Evolutionary conservation across 495 filamentous ascomycete species (phyloP).

Genomic region (Aspergillus mulundensis): DNA sequence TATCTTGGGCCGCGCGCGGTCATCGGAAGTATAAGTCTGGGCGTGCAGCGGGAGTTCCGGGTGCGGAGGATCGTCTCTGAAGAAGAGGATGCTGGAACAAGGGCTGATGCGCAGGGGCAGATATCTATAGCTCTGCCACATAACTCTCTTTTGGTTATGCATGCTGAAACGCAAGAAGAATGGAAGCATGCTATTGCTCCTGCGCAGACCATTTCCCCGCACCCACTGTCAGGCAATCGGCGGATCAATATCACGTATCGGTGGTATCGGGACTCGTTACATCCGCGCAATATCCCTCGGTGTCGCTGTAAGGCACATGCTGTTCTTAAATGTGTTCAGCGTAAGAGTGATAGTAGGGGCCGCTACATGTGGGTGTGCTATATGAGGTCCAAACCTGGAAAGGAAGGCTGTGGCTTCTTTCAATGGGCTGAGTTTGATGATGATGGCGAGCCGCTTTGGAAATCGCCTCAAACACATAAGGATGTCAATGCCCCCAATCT

Average conservation of each 20-base stretch:
- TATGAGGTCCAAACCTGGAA: constrained; percentile 68
- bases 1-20: constrained; percentile 85
- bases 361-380: constrained; percentile 96
- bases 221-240: constrained; percentile 72
- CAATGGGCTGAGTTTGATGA: constrained; percentile 88
- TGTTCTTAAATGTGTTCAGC: constrained; percentile 75
- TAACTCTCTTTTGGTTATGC: constrained; percentile 91
- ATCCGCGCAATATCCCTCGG: constrained; percentile 57
- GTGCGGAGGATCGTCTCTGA: constrained; percentile 68
- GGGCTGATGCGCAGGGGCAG: constrained; percentile 67
- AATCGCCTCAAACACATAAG: background rate
- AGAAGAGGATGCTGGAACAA: constrained; percentile 26
- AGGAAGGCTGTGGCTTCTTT: constrained; percentile 76
- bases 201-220: constrained; percentile 68
- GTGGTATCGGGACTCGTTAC: constrained; percentile 70
- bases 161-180: constrained; percentile 70
- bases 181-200: constrained; percentile 66
- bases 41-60: constrained; percentile 86
- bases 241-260: constrained; percentile 95
- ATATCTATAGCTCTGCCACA: constrained; percentile 90
- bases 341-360: constrained; percentile 67
- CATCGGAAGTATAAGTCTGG: constrained; percentile 86
- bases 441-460: constrained; percentile 74
- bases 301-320: constrained; percentile 66
- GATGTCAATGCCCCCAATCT: constrained; percentile 24